Base-by-base conservation (phyloP, 2,329 filamentous ascomycete species). In the Microsporum audouinii region DNA sequence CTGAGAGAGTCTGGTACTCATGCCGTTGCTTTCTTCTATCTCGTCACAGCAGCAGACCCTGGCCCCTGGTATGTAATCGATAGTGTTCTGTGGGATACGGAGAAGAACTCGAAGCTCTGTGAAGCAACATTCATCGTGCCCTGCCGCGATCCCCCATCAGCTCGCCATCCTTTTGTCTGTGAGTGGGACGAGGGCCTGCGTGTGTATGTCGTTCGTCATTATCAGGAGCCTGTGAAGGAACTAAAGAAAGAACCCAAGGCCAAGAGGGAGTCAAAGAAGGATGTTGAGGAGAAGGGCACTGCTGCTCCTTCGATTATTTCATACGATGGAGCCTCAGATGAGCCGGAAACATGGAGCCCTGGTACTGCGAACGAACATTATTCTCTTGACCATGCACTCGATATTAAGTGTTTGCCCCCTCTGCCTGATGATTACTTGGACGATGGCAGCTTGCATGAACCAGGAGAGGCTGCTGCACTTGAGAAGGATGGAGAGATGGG, bases 41-140 rank as follows among this genome's bases (percentile, higher is more conserved):
- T 58, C 33, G 45, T 41, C 36, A 59, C 47, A 1, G 5, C 58
- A 29, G 27, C 59, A 4, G 45, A 62, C 10, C 45, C 56, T 2
- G 59, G 60, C 17, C 61, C 61, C 7, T 59, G 61, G 29, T 64
- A 59, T 58, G 36, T 57, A 4, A 39, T 64, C 5, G 51, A 63
- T 6, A 56, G 59, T 57, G 27, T 33, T 1, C 34, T 65, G 4
- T 53, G 59, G 62, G 61, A 62, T 39, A 60, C 17, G 27, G 60
- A n/a, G n/a, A 57, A 53, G 17, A 34, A 38, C 12, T 34, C 41
- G 34, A 36, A 36, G 34, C 53, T 64, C 10, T 55, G 36, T 27
- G 49, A 34, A 38, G 55, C 61, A n/a, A 59, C 57, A 2, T 65
- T 65, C 45, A 57, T 65, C 6, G 58, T 62, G 27, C 61, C 64